Evolutionary conservation across 371 early-diverging fungal species (phyloP).

Genomic region (Rhizopus microsporus): DNA sequence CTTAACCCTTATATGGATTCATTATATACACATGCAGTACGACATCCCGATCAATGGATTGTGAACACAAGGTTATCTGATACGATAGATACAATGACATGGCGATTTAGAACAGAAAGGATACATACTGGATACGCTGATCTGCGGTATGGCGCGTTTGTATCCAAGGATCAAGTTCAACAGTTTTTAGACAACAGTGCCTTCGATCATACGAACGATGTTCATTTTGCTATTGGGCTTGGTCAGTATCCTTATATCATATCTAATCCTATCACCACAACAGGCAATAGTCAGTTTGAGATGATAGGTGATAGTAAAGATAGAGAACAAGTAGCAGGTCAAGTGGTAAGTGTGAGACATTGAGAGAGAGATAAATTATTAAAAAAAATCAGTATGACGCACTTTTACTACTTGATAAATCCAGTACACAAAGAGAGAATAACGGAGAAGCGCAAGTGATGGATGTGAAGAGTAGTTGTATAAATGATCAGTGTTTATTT

Average conservation of each 20-base stretch:
- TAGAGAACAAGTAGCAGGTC: slow-evolving; percentile 8
- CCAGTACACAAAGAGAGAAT: slow-evolving; percentile 7
- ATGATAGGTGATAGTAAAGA: slow-evolving; percentile 13
- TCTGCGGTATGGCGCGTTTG: slow-evolving; percentile 56
- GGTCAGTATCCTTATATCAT: slow-evolving; percentile 66
- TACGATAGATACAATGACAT: slow-evolving; percentile 55
- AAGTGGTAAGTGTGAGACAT: slow-evolving; percentile 17
- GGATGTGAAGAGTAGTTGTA: slow-evolving; percentile 25
- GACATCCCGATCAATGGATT: slow-evolving; percentile 52
- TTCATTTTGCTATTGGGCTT: slow-evolving; percentile 60
- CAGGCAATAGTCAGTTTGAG: slow-evolving; percentile 13
- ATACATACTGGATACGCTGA: slow-evolving; percentile 45
- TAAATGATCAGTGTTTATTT: slow-evolving; percentile 64
- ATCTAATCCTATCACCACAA: slow-evolving; percentile 47
- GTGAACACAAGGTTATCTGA: slow-evolving; percentile 53
- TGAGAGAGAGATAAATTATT: neutral
- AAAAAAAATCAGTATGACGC: slow-evolving; percentile 28
- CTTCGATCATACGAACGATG: slow-evolving; percentile 23
- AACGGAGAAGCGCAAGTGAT: neutral
- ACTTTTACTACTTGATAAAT: slow-evolving; percentile 19
- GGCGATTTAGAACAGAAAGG: slow-evolving; percentile 55
- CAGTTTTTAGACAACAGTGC: slow-evolving; percentile 39
- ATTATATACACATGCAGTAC: slow-evolving; percentile 59
- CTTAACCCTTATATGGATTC: slow-evolving; percentile 63
- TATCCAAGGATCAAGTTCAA: slow-evolving; percentile 43